Evolutionary conservation across 2,329 filamentous ascomycete genomes (phyloP), one percentile per base, ranked within the genome.

Genomic region (Claviceps lovelessii): DNA sequence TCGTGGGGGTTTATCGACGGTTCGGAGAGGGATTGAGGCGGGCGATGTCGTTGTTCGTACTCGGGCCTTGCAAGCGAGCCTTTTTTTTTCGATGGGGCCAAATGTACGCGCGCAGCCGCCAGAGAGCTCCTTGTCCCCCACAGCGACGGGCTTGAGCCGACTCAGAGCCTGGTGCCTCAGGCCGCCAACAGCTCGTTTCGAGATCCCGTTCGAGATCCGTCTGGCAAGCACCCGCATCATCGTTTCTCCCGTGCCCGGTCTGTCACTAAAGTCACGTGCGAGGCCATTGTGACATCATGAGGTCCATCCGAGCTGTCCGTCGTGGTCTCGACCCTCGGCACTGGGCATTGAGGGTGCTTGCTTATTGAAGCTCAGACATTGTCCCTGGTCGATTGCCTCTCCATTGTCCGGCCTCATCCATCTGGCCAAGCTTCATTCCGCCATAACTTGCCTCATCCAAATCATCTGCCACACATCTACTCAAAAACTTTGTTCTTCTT

Each of bases 21-120:
- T 63, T 62, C 62, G 60, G 63, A 61, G 65, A 65, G 65, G 65
- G 67, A 39, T 33, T 15, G 51, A 51, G 51, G 41, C 52, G 23
- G 48, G 33, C 45, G 41, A 39, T 46, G 47, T 51, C 47, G 23
- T 19, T 28, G 46, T 44, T 53, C 39, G 47, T 37, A 41, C 35
- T 50, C 62, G 64, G 66, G 65, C 65, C 61, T 65, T 64, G 13
- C 60, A 62, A 61, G 64, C 67, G 69, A 71, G 69, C 67, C 66
- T 70, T 72, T 72, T 72, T 23, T 23, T 23, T 70, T 70, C 66
- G 63, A 62, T 58, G 52, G 56, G 59, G 59, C 57, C 57, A 53
- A 53, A 57, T 54, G 9, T 39, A 13, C 11, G 35, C 35, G 35
- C 54, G 58, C 23, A 23, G 23, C 23, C 23, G 23, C 2, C 23